Base-by-base conservation (phyloP, 768 basidiomycete species). In the Fomitopsis pulvina region DNA sequence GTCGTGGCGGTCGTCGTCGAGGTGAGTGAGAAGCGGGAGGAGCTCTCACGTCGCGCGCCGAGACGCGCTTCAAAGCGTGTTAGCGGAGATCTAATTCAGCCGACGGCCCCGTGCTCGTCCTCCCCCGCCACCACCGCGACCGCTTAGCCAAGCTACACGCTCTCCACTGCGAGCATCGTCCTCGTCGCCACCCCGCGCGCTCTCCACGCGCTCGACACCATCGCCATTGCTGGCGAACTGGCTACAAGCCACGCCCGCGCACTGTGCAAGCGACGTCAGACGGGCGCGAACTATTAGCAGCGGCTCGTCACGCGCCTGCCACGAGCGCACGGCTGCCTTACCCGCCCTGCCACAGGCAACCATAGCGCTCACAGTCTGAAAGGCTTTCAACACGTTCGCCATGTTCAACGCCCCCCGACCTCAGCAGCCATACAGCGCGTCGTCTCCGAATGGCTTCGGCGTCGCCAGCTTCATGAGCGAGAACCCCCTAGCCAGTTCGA, bases 331-430 rank as follows among this genome's bases (percentile, higher is more conserved):
- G 25, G 41, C 28, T 45, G 43, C 28, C 43, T 30, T 28, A 42
- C 20, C 10, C 41, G 41, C 18, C 26, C 41, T 42, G 22, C 26
- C 34, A 37, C 34, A 37, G 34, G 34, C 34, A 18, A 6, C 34
- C 34, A 37, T 37, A 12, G 34, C 34, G 34, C 4, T 12, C 34
- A 18, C 34, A 18, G 18, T 12, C 34, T 37, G 14, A 37, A 37
- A 37, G 34, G 34, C 34, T n/a, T n/a, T n/a, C n/a, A n/a, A n/a
- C n/a, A n/a, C n/a, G n/a, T n/a, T n/a, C n/a, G n/a, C n/a, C 46
- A 92, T 92, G 88, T 92, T 92, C 74, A 91, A 92, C 72, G 77
- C 87, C 45, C 88, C 88, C 47, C 78, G 89, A 45, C 80, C 82
- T 37, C 79, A 75, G 22, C 86, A 85, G 57, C 73, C 83, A 52